Conservation (phyloP, 208 protist species). For the Spongospora subterranea region DNA sequence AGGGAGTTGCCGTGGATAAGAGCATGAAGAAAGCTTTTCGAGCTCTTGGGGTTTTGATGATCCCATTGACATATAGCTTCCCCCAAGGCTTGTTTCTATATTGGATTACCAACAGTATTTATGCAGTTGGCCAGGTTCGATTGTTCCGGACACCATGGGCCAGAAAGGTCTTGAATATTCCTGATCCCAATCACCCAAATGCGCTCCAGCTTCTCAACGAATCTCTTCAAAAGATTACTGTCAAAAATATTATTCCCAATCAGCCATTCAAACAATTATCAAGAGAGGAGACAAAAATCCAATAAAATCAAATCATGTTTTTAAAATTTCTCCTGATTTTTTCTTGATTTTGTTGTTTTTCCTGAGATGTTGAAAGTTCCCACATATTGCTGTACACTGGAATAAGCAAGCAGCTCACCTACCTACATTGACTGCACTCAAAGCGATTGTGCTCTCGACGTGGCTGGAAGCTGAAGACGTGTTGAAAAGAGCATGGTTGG, state of each 20-base stretch:
- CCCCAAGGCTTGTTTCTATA: slow-evolving; percentile 34
- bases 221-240: too few relatives aligned
- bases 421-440: too few relatives aligned
- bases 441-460: too few relatives aligned
- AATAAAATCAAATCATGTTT: too few relatives aligned
- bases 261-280: background rate
- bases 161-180: background rate
- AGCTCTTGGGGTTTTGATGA: background rate
- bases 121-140: background rate
- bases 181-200: background rate
- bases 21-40: slow-evolving; percentile 8
- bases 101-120: slow-evolving; percentile 52
- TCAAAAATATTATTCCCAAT: slow-evolving; percentile 1
- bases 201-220: background rate
- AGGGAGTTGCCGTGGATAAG: background rate
- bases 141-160: background rate
- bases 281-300: background rate
- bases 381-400: too few relatives aligned
- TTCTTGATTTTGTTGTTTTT: too few relatives aligned
- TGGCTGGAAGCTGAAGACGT: too few relatives aligned
- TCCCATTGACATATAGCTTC: slow-evolving; percentile 24
- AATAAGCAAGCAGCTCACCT: too few relatives aligned
- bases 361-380: too few relatives aligned
- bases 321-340: too few relatives aligned
- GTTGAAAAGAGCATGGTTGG: too few relatives aligned